A percentile compares a stretch with the other conserved stretches of the same genome.
Evolutionary conservation across 2,329 filamentous ascomycete genomes (phyloP).

Genomic region (Nakataea oryzae): DNA sequence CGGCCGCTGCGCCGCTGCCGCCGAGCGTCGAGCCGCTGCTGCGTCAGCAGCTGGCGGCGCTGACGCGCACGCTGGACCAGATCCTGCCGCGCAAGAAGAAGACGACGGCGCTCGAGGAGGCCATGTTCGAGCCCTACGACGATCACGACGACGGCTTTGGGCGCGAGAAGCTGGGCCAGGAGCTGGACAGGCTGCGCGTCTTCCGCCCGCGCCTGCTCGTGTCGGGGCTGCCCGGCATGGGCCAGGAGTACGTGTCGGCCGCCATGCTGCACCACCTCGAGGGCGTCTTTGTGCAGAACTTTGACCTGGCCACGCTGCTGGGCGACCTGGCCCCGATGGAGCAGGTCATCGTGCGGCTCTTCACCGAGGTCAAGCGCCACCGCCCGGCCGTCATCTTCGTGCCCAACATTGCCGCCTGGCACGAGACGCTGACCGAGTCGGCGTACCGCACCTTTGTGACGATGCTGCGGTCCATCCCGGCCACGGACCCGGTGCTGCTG

Average conservation of each 20-base stretch:
- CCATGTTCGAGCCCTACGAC: conserved; percentile 78
- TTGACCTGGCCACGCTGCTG: conserved; percentile 80
- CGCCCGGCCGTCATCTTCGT: conserved; percentile 96
- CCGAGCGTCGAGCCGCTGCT: conserved; percentile 74
- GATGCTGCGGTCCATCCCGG: conserved; percentile 71
- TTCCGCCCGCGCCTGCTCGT: conserved; percentile 85
- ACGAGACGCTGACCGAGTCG: conserved; percentile 48
- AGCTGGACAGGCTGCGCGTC: conserved; percentile 79
- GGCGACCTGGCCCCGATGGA: conserved; percentile 77
- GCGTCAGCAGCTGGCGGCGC: conserved; percentile 57
- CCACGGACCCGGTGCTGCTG: conserved; percentile 81
- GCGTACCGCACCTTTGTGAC: conserved; percentile 74
- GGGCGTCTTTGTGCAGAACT: conserved; percentile 86
- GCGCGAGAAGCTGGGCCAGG: conserved; percentile 62
- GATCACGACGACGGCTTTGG: conserved; percentile 77
- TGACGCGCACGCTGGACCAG: conserved; percentile 60
- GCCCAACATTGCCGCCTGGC: conserved; percentile 84
- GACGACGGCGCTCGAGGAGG: conserved; percentile 83
- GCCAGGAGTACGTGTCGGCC: conserved; percentile 78
- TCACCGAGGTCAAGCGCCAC: conserved; percentile 85
- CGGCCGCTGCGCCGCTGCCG: conserved; percentile 72
- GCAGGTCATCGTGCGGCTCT: conserved; percentile 80
- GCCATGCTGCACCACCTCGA: conserved; percentile 87
- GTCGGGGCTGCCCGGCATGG: conserved; percentile 71
- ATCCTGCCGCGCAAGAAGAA: conserved; percentile 78